Conservation (phyloP, 2,329 filamentous ascomycete genomes). For the Ambrosiella cleistominuta region DNA sequence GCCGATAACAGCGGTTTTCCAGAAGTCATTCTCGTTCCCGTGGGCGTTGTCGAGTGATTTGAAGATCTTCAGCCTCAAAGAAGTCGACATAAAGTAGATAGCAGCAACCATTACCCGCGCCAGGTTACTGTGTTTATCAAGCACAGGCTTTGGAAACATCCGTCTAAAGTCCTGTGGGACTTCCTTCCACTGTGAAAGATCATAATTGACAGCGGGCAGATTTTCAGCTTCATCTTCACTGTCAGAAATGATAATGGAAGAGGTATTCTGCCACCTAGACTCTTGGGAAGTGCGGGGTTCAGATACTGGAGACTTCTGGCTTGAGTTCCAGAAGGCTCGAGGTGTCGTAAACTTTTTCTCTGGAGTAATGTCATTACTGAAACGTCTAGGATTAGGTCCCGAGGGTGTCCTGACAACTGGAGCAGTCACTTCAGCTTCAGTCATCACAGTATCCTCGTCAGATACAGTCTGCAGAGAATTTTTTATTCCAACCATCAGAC, state of each 20-base stretch:
- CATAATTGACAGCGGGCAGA: not conserved
- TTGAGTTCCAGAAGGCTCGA: too few species aligned
- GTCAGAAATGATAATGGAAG: conserved; percentile 15
- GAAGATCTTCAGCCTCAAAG: conserved; percentile 2
- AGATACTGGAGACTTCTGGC: too few species aligned
- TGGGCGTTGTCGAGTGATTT: not conserved
- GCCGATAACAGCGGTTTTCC: not conserved
- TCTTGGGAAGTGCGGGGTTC: not conserved
- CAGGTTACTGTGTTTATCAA: conserved; percentile 1
- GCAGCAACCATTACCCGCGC: conserved; percentile 1
- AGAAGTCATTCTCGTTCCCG: not conserved
- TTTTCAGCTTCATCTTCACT: conserved; percentile 15
- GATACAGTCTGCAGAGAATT: not conserved
- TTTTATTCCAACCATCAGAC: not conserved
- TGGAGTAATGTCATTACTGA: too few species aligned
- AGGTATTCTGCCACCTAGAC: not conserved
- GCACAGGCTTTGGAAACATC: not conserved
- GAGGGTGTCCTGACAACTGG: not conserved
- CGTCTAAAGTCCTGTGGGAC: conserved; percentile 5
- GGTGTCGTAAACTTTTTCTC: too few species aligned
- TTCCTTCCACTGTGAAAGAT: conserved; percentile 7
- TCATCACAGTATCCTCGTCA: not conserved
- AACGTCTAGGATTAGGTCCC: not conserved
- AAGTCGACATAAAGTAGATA: conserved; percentile 2
- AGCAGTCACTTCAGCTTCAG: not conserved